Percentiles rank a stretch among this genome's conserved stretches.
Conservation (phyloP, 305 asterid species). For the Withania somnifera region DNA sequence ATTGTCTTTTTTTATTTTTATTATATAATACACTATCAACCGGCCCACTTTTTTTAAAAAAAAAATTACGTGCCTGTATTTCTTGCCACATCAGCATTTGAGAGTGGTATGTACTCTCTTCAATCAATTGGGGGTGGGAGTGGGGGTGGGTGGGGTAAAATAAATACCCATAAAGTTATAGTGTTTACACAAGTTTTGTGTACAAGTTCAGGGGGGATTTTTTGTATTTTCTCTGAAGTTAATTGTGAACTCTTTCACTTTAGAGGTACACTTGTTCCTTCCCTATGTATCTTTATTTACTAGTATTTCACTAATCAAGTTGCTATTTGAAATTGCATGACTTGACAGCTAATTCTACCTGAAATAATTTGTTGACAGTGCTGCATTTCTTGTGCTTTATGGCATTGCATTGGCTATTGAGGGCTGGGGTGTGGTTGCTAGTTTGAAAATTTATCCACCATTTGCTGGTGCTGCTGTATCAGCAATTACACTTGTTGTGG, state of each 20-base stretch:
- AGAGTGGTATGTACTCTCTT: no score
- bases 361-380: constrained; percentile 37
- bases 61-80: no score
- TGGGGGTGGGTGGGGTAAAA: no score
- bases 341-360: constrained; percentile 10
- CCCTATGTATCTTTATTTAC: neutral
- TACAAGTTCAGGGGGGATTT: no score
- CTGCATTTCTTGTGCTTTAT: constrained; percentile 94
- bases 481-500: constrained; percentile 92
- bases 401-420: constrained; percentile 93
- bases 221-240: no score
- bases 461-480: constrained; percentile 99
- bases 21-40: no score
- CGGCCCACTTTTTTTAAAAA: no score
- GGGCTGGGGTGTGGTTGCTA: constrained; percentile 99
- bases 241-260: neutral
- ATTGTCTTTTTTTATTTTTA: no score
- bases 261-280: neutral
- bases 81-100: no score
- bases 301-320: neutral
- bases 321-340: constrained; percentile 6
- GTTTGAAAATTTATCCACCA: constrained; percentile 97
- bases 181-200: no score
- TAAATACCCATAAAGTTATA: no score
- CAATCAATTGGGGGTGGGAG: no score